Conservation (phyloP, 495 filamentous ascomycete species). For the Aspergillus coremiiformis region DNA sequence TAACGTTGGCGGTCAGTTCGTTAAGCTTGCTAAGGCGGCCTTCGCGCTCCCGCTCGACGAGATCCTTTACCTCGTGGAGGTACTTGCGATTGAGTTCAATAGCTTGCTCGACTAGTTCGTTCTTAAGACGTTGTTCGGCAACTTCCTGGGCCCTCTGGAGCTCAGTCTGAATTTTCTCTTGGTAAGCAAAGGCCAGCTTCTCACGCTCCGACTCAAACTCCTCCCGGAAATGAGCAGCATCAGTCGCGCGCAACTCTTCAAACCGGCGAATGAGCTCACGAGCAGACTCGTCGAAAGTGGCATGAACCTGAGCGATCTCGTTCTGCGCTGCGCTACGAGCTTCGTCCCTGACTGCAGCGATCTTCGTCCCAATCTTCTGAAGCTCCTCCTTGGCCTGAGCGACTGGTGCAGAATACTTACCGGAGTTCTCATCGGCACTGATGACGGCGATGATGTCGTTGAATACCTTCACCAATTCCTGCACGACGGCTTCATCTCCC, state of each 20-base stretch:
- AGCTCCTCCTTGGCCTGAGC: constrained; percentile 77
- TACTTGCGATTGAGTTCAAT: constrained; percentile 80
- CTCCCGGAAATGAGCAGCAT: constrained; percentile 71
- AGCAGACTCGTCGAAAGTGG: constrained; percentile 72
- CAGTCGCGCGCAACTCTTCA: constrained; percentile 60
- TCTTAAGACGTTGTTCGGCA: constrained; percentile 70
- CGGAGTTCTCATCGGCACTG: constrained; percentile 67
- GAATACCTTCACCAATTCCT: constrained; percentile 88
- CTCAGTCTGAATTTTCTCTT: constrained; percentile 69
- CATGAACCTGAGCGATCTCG: constrained; percentile 61
- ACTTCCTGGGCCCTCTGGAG: constrained; percentile 65
- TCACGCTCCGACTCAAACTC: constrained; percentile 88
- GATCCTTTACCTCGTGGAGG: constrained; percentile 63
- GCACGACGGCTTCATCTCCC: constrained; percentile 77
- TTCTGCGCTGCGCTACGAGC: constrained; percentile 66
- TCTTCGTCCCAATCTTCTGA: constrained; percentile 64
- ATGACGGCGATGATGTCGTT: constrained; percentile 92
- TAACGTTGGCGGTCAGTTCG: constrained; percentile 67
- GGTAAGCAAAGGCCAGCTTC: constrained; percentile 64
- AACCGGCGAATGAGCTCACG: constrained; percentile 66
- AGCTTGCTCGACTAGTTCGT: constrained; percentile 85
- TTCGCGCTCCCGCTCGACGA: constrained; percentile 82
- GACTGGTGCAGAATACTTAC: constrained; percentile 68
- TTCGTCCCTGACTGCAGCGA: constrained; percentile 58
- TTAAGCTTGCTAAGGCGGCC: constrained; percentile 78